A percentile compares a stretch with the other conserved stretches of the same genome.
phyloP scores from a whole-genome alignment of 768 basidiomycete species.

The Dentipellis fragilis region DNA sequence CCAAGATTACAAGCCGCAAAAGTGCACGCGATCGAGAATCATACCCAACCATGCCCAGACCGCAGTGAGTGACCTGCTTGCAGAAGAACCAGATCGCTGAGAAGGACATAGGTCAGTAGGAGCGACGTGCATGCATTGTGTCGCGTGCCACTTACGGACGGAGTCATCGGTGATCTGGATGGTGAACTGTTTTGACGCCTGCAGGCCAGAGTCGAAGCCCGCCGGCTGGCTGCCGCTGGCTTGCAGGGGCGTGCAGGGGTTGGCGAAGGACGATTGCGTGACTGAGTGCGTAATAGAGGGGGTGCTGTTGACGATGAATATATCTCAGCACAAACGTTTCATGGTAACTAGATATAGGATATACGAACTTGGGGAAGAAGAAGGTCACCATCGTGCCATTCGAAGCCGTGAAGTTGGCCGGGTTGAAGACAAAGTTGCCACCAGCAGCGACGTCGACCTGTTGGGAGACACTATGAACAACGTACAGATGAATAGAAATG shows the following conservation, averaged over 20 bases:
- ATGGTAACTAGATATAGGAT: too few relatives aligned
- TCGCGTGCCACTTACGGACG: constrained; percentile 26
- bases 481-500: neutral
- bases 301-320: neutral
- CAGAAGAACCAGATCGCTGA: constrained; percentile 51
- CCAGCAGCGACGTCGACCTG: constrained; percentile 36
- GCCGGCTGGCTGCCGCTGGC: constrained; percentile 19
- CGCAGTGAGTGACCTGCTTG: constrained; percentile 37
- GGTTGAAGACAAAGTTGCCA: constrained; percentile 31
- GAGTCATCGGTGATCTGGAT: constrained; percentile 38
- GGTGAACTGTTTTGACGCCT: constrained; percentile 28
- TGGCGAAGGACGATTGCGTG: constrained; percentile 20
- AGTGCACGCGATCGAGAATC: neutral
- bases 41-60: constrained; percentile 40
- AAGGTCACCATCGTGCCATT: constrained; percentile 45
- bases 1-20: neutral
- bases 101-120: neutral
- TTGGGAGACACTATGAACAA: neutral
- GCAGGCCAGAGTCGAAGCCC: constrained; percentile 46
- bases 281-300: constrained; percentile 17
- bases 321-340: too few relatives aligned
- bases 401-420: constrained; percentile 34
- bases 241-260: constrained; percentile 21
- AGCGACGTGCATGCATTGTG: too few relatives aligned
- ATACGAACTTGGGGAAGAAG: constrained; percentile 35